phyloP scores from a whole-genome alignment of 116 monocot species.

The Papilionanthe hybrid region DNA sequence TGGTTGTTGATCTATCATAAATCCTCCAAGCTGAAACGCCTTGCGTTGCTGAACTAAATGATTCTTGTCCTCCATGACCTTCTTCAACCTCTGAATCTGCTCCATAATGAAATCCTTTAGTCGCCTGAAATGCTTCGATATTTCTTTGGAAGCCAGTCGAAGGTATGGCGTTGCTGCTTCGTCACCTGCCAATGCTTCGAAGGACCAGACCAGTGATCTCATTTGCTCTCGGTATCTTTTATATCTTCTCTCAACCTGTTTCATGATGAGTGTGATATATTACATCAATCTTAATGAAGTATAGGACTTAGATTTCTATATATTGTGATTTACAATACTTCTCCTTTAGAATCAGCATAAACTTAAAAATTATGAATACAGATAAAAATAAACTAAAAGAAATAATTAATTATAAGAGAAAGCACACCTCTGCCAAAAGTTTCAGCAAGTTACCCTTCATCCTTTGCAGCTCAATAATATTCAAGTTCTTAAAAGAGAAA shows the following conservation, averaged over 20 bases:
- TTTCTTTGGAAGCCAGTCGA: constrained; percentile 75
- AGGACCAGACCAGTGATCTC: constrained; percentile 65
- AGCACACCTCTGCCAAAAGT: constrained; percentile 31
- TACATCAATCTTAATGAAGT: too few species aligned
- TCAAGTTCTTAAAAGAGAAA: neutral
- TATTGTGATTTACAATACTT: too few species aligned
- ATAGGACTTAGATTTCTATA: too few species aligned
- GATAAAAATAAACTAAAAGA: neutral
- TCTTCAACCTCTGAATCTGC: constrained; percentile 50
- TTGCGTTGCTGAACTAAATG: constrained; percentile 51
- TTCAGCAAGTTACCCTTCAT: constrained; percentile 19
- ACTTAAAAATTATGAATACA: too few species aligned
- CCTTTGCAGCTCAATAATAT: constrained; percentile 26
- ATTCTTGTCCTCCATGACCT: constrained; percentile 57
- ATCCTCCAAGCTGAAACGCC: constrained; percentile 64
- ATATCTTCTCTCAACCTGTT: constrained; percentile 82
- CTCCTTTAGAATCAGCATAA: too few species aligned
- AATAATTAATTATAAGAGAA: neutral
- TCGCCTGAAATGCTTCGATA: constrained; percentile 83
- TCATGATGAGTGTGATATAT: too few species aligned
- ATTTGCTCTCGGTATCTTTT: constrained; percentile 86
- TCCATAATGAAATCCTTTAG: constrained; percentile 67
- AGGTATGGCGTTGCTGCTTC: constrained; percentile 76
- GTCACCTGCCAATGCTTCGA: constrained; percentile 64
- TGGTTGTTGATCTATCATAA: constrained; percentile 63